phyloP scores from a whole-genome alignment of 2,329 filamentous ascomycete genomes.

The Aspergillus latus region DNA sequence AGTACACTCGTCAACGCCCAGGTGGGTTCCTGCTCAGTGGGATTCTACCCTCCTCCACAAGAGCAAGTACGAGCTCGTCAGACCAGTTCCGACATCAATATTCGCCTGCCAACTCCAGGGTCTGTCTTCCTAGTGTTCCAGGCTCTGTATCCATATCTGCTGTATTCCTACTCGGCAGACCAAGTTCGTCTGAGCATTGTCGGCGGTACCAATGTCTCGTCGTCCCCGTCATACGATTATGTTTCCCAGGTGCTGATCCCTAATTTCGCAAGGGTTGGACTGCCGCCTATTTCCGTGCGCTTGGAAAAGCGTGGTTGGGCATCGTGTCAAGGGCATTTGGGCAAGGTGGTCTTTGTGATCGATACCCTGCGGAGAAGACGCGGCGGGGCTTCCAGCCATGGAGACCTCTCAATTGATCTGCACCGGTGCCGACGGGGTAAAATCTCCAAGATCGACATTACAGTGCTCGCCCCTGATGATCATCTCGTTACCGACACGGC shows the following conservation, averaged over 20 bases:
- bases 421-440: slow-evolving; percentile 28
- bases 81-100: slow-evolving; percentile 37
- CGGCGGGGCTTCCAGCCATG: neutral
- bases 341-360: slow-evolving; percentile 52
- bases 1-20: slow-evolving; percentile 41
- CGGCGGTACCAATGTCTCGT: slow-evolving; percentile 60
- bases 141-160: slow-evolving; percentile 58
- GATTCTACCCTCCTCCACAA: slow-evolving; percentile 28
- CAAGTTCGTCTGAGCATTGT: slow-evolving; percentile 47
- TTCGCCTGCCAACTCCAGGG: slow-evolving; percentile 52
- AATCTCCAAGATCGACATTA: slow-evolving; percentile 40
- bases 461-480: slow-evolving; percentile 39
- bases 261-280: slow-evolving; percentile 51
- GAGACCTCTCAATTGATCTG: slow-evolving; percentile 37
- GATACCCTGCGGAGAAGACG: slow-evolving; percentile 20
- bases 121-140: slow-evolving; percentile 59
- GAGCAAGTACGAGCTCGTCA: neutral
- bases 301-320: slow-evolving; percentile 57
- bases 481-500: neutral
- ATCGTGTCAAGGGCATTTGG: slow-evolving; percentile 39
- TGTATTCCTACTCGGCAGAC: slow-evolving; percentile 39
- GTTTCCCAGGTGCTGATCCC: slow-evolving; percentile 56
- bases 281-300: slow-evolving; percentile 46
- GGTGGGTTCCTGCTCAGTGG: slow-evolving; percentile 37
- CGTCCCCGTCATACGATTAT: slow-evolving; percentile 58